A percentile compares a stretch with the other conserved stretches of the same genome.
phyloP scores from a whole-genome alignment of 805 yeast species.

The Candida easanensis region DNA sequence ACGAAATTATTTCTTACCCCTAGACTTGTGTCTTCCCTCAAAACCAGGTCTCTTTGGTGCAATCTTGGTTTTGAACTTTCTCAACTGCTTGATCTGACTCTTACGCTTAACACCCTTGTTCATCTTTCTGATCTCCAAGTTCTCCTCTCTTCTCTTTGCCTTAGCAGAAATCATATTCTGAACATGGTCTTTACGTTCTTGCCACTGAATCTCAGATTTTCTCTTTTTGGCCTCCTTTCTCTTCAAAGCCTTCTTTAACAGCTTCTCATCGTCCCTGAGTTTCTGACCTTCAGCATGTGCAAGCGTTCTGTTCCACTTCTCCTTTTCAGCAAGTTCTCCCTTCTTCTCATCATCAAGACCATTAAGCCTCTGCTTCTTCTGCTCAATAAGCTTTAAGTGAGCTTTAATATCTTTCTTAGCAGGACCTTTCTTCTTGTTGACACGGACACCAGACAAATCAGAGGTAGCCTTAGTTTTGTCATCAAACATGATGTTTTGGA shows the following conservation, averaged over 20 bases:
- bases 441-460: constrained; percentile 60
- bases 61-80: constrained; percentile 57
- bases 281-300: constrained; percentile 87
- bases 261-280: constrained; percentile 83
- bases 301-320: constrained; percentile 81
- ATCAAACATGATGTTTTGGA: constrained; percentile 76
- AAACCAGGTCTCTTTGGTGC: constrained; percentile 80
- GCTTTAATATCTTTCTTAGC: constrained; percentile 80
- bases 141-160: constrained; percentile 88
- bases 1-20: neutral
- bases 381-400: constrained; percentile 73
- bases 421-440: constrained; percentile 74
- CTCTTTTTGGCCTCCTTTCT: constrained; percentile 79
- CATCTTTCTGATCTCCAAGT: constrained; percentile 78
- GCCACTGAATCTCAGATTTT: constrained; percentile 90
- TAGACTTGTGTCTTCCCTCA: constrained; percentile 54
- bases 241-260: constrained; percentile 82
- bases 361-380: constrained; percentile 62
- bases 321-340: constrained; percentile 59
- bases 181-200: constrained; percentile 79
- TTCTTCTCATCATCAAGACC: constrained; percentile 61
- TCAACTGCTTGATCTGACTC: constrained; percentile 64
- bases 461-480: constrained; percentile 81
- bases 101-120: constrained; percentile 80
- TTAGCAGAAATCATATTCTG: constrained; percentile 70